Percentiles rank a stretch among this genome's conserved stretches.
phyloP scores from a whole-genome alignment of 768 basidiomycete genomes.

The Suillus variegatus region DNA sequence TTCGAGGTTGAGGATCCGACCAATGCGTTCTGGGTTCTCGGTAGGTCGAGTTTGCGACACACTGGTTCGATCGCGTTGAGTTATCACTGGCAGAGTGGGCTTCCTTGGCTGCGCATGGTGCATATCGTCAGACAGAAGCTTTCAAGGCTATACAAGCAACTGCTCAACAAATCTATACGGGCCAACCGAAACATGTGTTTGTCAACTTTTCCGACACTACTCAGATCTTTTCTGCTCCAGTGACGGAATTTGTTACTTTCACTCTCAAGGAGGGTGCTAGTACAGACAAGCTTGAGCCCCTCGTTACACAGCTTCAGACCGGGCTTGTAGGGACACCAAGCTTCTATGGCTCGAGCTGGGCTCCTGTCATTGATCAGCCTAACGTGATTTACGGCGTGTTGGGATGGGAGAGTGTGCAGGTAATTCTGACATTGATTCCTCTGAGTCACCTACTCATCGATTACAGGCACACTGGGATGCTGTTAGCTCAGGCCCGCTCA shows the following conservation, averaged over 20 bases:
- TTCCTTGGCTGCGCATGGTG: slow-evolving; percentile 18
- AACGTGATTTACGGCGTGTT: slow-evolving; percentile 31
- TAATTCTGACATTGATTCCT: slow-evolving; percentile 11
- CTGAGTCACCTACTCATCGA: slow-evolving; percentile 1
- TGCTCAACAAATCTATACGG: slow-evolving; percentile 16
- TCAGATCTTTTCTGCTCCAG: slow-evolving; percentile 25
- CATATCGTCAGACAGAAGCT: slow-evolving; percentile 11
- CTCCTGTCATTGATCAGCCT: slow-evolving; percentile 18
- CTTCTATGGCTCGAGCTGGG: slow-evolving; percentile 35
- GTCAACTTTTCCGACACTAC: slow-evolving; percentile 26
- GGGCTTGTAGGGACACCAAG: slow-evolving; percentile 18
- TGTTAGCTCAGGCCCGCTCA: slow-evolving; percentile 29
- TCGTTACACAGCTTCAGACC: slow-evolving; percentile 26
- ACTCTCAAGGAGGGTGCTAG: slow-evolving; percentile 25
- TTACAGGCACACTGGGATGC: slow-evolving; percentile 37
- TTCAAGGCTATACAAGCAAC: slow-evolving; percentile 8
- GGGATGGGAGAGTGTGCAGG: slow-evolving; percentile 41
- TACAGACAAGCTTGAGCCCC: slow-evolving; percentile 19
- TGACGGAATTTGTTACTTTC: slow-evolving; percentile 36
- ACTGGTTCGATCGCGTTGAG: background rate
- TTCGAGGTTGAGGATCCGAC: slow-evolving; percentile 28
- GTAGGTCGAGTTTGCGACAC: slow-evolving; percentile 18
- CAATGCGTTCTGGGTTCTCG: slow-evolving; percentile 27
- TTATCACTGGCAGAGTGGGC: slow-evolving; percentile 23
- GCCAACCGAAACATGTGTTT: slow-evolving; percentile 16